Evolutionary conservation across 2,329 filamentous ascomycete genomes (phyloP).

Genomic region (Emmonsia crescens): DNA sequence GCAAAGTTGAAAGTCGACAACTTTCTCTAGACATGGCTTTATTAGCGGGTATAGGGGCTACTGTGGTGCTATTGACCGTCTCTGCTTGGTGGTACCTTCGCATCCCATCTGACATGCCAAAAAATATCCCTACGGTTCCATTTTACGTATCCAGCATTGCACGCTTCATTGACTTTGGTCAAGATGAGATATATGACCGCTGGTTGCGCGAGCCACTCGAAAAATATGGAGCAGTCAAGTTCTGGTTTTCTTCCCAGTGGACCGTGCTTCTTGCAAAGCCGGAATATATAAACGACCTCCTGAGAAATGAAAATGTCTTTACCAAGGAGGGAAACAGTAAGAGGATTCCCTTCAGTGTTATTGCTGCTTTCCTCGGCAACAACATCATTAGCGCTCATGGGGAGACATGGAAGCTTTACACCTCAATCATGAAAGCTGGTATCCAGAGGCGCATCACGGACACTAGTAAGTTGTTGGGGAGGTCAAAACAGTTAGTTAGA

Average conservation of each 20-base stretch:
- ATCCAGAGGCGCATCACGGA: constrained; percentile 23
- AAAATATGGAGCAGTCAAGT: constrained; percentile 34
- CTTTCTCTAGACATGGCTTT: neutral
- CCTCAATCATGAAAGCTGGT: constrained; percentile 27
- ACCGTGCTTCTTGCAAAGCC: constrained; percentile 39
- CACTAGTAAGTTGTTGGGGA: constrained; percentile 14
- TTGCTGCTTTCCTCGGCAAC: constrained; percentile 30
- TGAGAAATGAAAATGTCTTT: constrained; percentile 22
- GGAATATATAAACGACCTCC: constrained; percentile 32
- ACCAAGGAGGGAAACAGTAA: constrained; percentile 33
- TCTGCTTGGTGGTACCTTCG: neutral
- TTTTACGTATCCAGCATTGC: constrained; percentile 1
- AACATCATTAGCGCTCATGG: constrained; percentile 33
- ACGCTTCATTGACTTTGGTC: neutral
- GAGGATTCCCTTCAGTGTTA: constrained; percentile 32
- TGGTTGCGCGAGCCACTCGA: constrained; percentile 9
- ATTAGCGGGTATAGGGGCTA: neutral
- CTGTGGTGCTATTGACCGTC: neutral
- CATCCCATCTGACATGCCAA: neutral
- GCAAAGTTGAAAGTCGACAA: neutral
- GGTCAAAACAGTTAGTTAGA: constrained; percentile 18
- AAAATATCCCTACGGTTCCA: constrained; percentile 1
- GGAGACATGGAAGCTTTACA: constrained; percentile 27
- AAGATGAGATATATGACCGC: constrained; percentile 1
- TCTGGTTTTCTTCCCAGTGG: constrained; percentile 42